Conservation (phyloP, 2,329 filamentous ascomycete genomes). For the Huntiella omanensis region DNA sequence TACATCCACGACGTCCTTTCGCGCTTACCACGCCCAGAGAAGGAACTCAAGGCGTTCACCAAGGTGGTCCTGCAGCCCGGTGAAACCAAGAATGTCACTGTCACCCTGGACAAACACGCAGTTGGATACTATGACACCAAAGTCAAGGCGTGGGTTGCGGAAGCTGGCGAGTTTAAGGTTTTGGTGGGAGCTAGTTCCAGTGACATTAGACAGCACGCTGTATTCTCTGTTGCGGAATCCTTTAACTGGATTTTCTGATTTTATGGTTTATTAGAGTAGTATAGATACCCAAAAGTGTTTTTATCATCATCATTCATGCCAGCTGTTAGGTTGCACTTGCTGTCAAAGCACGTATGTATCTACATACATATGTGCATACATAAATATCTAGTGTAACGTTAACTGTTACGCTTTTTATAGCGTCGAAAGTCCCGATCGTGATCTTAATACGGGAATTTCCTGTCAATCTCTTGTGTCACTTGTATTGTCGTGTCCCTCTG, state of each 20-base stretch:
- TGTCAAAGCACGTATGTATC: no score
- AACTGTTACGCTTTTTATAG: no score
- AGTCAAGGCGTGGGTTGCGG: slow-evolving; percentile 42
- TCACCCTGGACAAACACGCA: slow-evolving; percentile 30
- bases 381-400: no score
- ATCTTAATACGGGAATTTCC: no score
- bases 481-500: no score
- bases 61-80: slow-evolving; percentile 42
- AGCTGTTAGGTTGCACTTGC: no score
- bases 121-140: slow-evolving; percentile 45
- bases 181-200: slow-evolving; percentile 41
- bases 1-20: slow-evolving; percentile 48
- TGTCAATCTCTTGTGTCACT: no score
- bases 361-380: no score
- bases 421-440: no score
- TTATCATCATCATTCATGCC: no score
- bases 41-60: slow-evolving; percentile 52
- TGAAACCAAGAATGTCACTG: slow-evolving; percentile 30
- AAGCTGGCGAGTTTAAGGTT: slow-evolving; percentile 42
- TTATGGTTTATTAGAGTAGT: neutral
- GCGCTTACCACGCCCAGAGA: slow-evolving; percentile 44
- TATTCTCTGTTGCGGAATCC: slow-evolving; percentile 42
- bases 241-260: slow-evolving; percentile 45
- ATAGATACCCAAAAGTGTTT: neutral
- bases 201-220: slow-evolving; percentile 36